Evolutionary conservation across 1,139 yeast species (phyloP).

Genomic region (Magnusiomyces starmeri): DNA sequence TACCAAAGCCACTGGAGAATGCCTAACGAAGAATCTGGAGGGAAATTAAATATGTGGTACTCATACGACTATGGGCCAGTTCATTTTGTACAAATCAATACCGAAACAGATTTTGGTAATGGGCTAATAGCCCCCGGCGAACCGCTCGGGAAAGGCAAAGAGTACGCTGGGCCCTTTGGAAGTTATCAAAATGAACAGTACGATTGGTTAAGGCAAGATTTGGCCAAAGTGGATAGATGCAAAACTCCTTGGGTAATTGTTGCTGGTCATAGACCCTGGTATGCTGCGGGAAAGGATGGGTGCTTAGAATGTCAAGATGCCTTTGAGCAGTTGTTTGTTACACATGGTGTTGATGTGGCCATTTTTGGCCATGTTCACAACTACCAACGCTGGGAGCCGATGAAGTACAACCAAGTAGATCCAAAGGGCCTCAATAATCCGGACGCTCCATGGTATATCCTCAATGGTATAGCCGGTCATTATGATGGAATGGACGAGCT

Average conservation of each 20-base stretch:
- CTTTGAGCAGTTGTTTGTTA: slow-evolving; percentile 26
- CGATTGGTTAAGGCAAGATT: slow-evolving; percentile 40
- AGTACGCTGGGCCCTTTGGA: slow-evolving; percentile 26
- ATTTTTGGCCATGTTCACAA: slow-evolving; percentile 30
- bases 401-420: slow-evolving; percentile 22
- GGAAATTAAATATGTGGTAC: slow-evolving; percentile 29
- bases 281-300: slow-evolving; percentile 20
- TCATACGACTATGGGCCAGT: slow-evolving; percentile 31
- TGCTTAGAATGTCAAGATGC: slow-evolving; percentile 24
- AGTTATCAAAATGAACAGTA: slow-evolving; percentile 25
- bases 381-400: slow-evolving; percentile 27
- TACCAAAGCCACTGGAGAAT: slow-evolving; percentile 24
- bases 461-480: slow-evolving; percentile 30
- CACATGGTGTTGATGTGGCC: slow-evolving; percentile 27
- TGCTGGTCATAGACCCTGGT: slow-evolving; percentile 37
- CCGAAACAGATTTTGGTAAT: slow-evolving; percentile 29
- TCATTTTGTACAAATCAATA: slow-evolving; percentile 29
- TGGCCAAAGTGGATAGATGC: slow-evolving; percentile 31
- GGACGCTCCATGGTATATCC: slow-evolving; percentile 28
- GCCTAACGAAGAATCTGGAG: slow-evolving; percentile 25
- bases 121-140: slow-evolving; percentile 28
- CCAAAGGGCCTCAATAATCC: slow-evolving; percentile 29
- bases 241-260: slow-evolving; percentile 33
- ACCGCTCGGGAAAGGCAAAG: slow-evolving; percentile 19
- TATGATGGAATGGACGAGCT: slow-evolving; percentile 28